Conservation (phyloP, 352 stramenopile species). For the Globisporangium orthogonon region DNA sequence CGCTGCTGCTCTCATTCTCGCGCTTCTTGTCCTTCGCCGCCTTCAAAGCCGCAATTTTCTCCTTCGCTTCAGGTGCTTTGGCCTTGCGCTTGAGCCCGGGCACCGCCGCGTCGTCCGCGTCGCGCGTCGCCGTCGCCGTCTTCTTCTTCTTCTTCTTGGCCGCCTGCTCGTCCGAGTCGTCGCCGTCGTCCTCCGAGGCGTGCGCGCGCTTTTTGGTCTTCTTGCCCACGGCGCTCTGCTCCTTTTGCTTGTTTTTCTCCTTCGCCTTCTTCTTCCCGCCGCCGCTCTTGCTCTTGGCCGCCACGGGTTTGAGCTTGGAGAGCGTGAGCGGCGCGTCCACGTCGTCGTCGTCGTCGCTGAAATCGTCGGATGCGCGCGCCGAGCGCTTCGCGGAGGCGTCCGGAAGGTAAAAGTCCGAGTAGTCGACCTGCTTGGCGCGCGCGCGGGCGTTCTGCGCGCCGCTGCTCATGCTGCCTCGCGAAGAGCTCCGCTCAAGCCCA, state of each 20-base stretch:
- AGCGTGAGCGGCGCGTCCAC: constrained; percentile 13
- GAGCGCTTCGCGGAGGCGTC: constrained; percentile 13
- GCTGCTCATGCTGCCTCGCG: constrained; percentile 17
- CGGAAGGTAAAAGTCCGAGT: constrained; percentile 29
- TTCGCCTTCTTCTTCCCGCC: constrained; percentile 1
- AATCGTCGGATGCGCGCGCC: constrained; percentile 16
- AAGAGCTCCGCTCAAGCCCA: background rate
- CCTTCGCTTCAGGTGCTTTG: background rate
- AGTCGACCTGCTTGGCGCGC: constrained; percentile 25
- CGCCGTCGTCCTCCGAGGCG: background rate
- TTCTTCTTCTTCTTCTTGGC: constrained; percentile 7
- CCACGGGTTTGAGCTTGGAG: constrained; percentile 12
- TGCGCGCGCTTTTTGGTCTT: constrained; percentile 14
- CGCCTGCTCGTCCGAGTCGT: background rate
- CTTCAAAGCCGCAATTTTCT: background rate
- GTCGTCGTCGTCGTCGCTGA: constrained; percentile 26
- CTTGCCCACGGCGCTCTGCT: background rate
- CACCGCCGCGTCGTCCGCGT: background rate
- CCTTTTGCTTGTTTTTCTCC: constrained; percentile 9
- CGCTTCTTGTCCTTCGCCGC: constrained; percentile 8
- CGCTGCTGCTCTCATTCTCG: constrained; percentile 4
- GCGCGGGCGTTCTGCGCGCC: constrained; percentile 30
- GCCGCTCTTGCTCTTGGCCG: constrained; percentile 12
- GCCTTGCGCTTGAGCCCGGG: background rate
- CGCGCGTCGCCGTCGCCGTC: background rate